phyloP scores from a whole-genome alignment of 1,284 basidiomycete genomes.

The Trametes versicolor region DNA sequence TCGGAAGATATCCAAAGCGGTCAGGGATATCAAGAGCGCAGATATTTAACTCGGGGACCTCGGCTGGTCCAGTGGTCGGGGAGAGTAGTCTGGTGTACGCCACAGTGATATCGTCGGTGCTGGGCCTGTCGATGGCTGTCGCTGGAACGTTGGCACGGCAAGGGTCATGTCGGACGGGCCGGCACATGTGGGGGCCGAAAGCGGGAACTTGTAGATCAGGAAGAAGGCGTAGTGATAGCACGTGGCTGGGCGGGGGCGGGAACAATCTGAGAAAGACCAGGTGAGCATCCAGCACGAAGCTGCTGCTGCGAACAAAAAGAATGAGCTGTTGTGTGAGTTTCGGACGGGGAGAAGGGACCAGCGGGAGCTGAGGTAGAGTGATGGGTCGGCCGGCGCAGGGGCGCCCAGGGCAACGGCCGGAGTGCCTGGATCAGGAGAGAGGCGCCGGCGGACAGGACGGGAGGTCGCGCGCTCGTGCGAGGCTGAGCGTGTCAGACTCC shows the following conservation, averaged over 20 bases:
- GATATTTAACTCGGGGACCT: not conserved
- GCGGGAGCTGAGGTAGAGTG: not conserved
- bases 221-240: slow-evolving; percentile 19
- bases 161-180: not conserved
- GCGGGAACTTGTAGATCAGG: slow-evolving; percentile 10
- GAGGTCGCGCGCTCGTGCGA: not conserved
- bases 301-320: not conserved
- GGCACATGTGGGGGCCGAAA: slow-evolving; percentile 4
- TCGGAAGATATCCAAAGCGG: not conserved
- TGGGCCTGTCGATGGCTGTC: slow-evolving; percentile 2
- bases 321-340: too few species aligned
- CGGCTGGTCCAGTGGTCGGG: not conserved
- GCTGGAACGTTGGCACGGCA: not conserved
- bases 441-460: not conserved
- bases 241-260: slow-evolving; percentile 13
- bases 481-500: not conserved
- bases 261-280: not conserved
- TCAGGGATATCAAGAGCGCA: not conserved
- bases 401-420: not conserved
- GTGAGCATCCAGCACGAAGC: not conserved
- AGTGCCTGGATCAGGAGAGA: not conserved
- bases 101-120: not conserved
- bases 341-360: not conserved
- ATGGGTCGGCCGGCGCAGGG: not conserved
- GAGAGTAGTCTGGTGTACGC: slow-evolving; percentile 7